Evolutionary conservation across 1,139 yeast genomes (phyloP).

Genomic region (Taphrina pruni): DNA sequence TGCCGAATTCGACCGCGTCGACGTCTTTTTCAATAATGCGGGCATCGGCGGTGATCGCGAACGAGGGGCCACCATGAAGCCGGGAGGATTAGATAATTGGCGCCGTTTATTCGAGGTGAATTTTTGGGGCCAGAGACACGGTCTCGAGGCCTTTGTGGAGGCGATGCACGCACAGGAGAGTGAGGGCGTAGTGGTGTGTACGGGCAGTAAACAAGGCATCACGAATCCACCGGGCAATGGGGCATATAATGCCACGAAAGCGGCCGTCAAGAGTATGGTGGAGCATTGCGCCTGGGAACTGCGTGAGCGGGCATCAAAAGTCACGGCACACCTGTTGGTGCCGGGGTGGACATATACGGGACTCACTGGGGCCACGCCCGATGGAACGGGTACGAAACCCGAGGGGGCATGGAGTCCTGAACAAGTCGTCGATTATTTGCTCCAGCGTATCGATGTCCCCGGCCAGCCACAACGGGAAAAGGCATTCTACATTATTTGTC

Average conservation of each 20-base stretch:
- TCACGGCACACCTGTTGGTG: conserved; percentile 48
- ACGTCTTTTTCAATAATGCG: conserved; percentile 49
- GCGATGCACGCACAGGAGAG: conserved; percentile 45
- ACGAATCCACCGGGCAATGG: conserved; percentile 51
- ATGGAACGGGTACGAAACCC: conserved; percentile 46
- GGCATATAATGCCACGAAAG: conserved; percentile 50
- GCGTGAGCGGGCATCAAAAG: conserved; percentile 42
- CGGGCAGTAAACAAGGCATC: conserved; percentile 51
- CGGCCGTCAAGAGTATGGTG: conserved; percentile 49
- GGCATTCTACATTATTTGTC: conserved; percentile 49
- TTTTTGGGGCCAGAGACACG: conserved; percentile 49
- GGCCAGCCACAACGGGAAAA: conserved; percentile 20
- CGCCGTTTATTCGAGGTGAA: conserved; percentile 47
- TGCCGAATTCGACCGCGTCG: conserved; percentile 46
- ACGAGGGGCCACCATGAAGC: conserved; percentile 43
- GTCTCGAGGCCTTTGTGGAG: conserved; percentile 48
- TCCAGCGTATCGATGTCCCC: conserved; percentile 43
- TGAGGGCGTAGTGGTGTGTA: conserved; percentile 47
- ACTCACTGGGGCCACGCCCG: conserved; percentile 48
- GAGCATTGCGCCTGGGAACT: conserved; percentile 49
- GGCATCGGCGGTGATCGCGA: conserved; percentile 46
- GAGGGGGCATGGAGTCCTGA: conserved; percentile 50
- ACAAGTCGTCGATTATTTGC: conserved; percentile 48
- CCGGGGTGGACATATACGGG: conserved; percentile 51
- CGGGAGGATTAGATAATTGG: conserved; percentile 45